phyloP scores from a whole-genome alignment of 192 early-diverging fungal genomes.

The Dimargaris cristalligena region DNA sequence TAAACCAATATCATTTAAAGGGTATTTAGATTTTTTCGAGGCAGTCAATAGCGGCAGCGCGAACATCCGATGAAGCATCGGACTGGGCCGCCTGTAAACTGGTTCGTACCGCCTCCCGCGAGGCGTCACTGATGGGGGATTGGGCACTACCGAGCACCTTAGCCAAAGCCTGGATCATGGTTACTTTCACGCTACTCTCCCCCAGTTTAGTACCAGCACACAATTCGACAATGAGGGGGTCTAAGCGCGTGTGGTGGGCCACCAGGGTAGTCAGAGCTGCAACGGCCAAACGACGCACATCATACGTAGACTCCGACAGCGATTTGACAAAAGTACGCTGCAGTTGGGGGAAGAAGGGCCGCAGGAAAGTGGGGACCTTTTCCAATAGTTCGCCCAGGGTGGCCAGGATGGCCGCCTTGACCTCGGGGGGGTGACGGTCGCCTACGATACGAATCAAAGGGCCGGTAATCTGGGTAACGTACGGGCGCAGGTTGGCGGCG shows the following conservation, averaged over 20 bases:
- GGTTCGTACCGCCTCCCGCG: conserved; percentile 36
- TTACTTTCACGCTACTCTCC: conserved; percentile 36
- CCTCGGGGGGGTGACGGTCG: conserved; percentile 76
- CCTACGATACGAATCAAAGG: conserved; percentile 95
- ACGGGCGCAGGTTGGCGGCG: conserved; percentile 61
- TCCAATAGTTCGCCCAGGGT: conserved; percentile 64
- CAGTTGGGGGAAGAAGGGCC: conserved; percentile 95
- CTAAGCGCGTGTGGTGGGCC: conserved; percentile 51
- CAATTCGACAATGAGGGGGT: conserved; percentile 63
- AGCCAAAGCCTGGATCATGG: conserved; percentile 58
- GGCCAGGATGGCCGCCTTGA: conserved; percentile 84
- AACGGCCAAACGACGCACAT: conserved; percentile 71
- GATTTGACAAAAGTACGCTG: conserved; percentile 93
- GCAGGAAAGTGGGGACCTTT: conserved; percentile 76
- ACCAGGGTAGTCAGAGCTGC: conserved; percentile 56
- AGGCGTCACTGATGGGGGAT: conserved; percentile 35
- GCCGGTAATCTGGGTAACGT: conserved; percentile 90
- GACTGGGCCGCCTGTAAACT: conserved; percentile 42
- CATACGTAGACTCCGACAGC: conserved; percentile 50
- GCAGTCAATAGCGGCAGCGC: too few species aligned
- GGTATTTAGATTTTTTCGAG: too few species aligned
- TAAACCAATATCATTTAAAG: too few species aligned
- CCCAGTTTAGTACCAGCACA: conserved; percentile 44
- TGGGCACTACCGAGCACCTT: conserved; percentile 48
- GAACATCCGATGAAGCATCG: conserved; percentile 19